A percentile compares a stretch with the other conserved stretches of the same genome.
Conservation (phyloP, 805 yeast genomes). For the Cyberlindnera mississippiensis region DNA sequence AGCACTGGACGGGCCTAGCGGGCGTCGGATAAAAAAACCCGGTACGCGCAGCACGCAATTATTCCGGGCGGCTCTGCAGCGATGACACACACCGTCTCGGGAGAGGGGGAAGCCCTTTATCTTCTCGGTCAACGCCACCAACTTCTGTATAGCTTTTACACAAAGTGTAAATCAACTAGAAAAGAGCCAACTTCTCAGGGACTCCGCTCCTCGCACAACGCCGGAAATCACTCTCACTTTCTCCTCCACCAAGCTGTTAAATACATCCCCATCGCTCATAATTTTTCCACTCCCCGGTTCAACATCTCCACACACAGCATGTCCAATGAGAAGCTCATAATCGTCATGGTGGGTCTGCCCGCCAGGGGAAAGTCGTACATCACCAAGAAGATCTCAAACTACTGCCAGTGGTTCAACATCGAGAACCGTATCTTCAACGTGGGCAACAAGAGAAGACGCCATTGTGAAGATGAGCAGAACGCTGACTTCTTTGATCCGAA, state of each 20-base stretch:
- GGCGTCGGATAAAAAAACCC: neutral
- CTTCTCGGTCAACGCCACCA: neutral
- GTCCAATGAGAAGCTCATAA: slow-evolving; percentile 43
- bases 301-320: neutral
- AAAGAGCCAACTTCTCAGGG: too few species aligned
- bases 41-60: slow-evolving; percentile 3
- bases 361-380: slow-evolving; percentile 72
- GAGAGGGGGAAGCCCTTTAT: neutral
- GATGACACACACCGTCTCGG: slow-evolving; percentile 2
- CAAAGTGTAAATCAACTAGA: too few species aligned
- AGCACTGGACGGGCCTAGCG: too few species aligned
- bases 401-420: slow-evolving; percentile 62
- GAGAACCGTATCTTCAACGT: slow-evolving; percentile 64
- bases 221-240: too few species aligned
- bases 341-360: slow-evolving; percentile 71
- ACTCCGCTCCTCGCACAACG: too few species aligned
- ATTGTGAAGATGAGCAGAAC: slow-evolving; percentile 12
- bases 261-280: neutral
- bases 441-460: slow-evolving; percentile 55
- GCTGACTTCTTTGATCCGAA: slow-evolving; percentile 38
- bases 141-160: too few species aligned
- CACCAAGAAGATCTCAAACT: slow-evolving; percentile 58
- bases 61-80: slow-evolving; percentile 1
- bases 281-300: neutral
- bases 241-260: neutral